Conservation (phyloP, 129 eudicot species). For the Logfia minima region DNA sequence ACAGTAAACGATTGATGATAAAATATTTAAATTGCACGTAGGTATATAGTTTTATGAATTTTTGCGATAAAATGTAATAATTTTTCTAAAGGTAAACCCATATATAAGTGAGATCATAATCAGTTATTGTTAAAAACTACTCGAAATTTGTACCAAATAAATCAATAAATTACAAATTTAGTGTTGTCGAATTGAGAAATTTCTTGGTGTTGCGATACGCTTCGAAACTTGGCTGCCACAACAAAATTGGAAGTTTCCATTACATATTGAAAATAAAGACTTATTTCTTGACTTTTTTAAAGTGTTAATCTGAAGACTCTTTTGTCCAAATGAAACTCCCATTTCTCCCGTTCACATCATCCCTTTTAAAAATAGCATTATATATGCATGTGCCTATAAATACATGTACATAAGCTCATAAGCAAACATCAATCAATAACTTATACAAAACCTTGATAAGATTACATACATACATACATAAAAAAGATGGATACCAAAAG, state of each 20-base stretch:
- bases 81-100: too few species aligned
- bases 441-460: constrained; percentile 5
- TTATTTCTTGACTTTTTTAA: neutral
- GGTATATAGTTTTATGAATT: too few species aligned
- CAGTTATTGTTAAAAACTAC: too few species aligned
- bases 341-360: constrained; percentile 18
- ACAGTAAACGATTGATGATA: too few species aligned
- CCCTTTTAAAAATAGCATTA: neutral
- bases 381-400: neutral
- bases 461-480: constrained; percentile 10
- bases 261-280: neutral
- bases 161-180: neutral
- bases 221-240: constrained; percentile 5
- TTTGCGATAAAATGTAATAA: too few species aligned
- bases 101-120: too few species aligned
- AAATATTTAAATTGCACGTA: too few species aligned
- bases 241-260: neutral
- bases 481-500: constrained; percentile 25
- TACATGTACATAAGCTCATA: neutral
- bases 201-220: neutral
- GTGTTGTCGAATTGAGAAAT: neutral
- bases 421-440: constrained; percentile 19
- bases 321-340: constrained; percentile 4
- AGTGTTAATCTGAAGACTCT: neutral
- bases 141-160: neutral